phyloP scores from a whole-genome alignment of 2,329 filamentous ascomycete species.

The Laburnicola sp. region DNA sequence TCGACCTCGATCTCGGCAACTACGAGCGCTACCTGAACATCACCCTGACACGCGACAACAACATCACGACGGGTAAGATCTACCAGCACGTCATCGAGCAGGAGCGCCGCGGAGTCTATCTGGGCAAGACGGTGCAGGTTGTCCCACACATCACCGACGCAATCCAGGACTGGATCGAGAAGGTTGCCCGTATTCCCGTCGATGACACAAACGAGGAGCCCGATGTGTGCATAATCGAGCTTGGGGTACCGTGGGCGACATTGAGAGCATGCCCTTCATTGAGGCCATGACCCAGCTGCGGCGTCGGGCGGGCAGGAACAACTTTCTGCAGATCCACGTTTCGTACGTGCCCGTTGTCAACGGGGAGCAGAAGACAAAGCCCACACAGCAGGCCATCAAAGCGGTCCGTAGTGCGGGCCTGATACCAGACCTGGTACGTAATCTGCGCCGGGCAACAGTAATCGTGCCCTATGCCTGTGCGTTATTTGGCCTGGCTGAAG shows the following conservation, averaged over 20 bases:
- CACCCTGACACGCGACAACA: slow-evolving; percentile 81
- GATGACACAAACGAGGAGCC: slow-evolving; percentile 81
- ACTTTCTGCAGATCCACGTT: slow-evolving; percentile 88
- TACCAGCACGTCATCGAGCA: slow-evolving; percentile 85
- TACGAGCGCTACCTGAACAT: slow-evolving; percentile 82
- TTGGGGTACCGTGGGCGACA: slow-evolving; percentile 75
- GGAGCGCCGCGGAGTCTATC: slow-evolving; percentile 73
- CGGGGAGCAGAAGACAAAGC: slow-evolving; percentile 92
- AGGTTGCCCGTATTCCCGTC: slow-evolving; percentile 81
- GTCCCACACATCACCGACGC: slow-evolving; percentile 91
- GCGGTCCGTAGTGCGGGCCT: slow-evolving; percentile 78
- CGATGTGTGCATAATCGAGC: slow-evolving; percentile 86
- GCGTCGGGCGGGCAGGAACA: slow-evolving; percentile 70
- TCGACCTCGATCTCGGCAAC: slow-evolving; percentile 74
- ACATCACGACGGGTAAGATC: slow-evolving; percentile 97
- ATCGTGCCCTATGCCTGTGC: background rate
- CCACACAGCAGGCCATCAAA: slow-evolving; percentile 88
- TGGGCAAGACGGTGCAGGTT: slow-evolving; percentile 86
- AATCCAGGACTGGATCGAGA: slow-evolving; percentile 90
- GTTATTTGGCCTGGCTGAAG: background rate
- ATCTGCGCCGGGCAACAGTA: too few species aligned
- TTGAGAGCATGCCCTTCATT: slow-evolving; percentile 85
- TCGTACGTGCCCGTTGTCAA: slow-evolving; percentile 79
- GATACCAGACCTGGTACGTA: slow-evolving; percentile 60
- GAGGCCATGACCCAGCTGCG: slow-evolving; percentile 82